A percentile compares a stretch with the other conserved stretches of the same genome.
Evolutionary conservation across 805 yeast genomes (phyloP).

Genomic region (Saccharomycopsis guyanensis): DNA sequence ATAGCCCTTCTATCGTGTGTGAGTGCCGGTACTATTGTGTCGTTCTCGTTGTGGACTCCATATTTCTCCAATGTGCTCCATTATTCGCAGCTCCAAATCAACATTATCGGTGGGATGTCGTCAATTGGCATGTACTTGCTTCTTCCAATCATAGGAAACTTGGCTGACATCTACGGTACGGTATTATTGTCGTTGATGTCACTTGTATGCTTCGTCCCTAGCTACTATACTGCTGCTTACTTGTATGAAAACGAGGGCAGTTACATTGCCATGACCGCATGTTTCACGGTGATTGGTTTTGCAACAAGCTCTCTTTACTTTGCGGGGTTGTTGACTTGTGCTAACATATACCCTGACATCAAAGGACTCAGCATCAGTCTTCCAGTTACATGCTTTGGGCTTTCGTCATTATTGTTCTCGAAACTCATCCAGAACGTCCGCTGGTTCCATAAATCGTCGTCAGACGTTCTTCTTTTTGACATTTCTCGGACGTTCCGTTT

Average conservation of each 20-base stretch:
- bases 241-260: constrained; percentile 27
- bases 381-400: constrained; percentile 84
- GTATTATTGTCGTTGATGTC: constrained; percentile 59
- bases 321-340: constrained; percentile 69
- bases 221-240: constrained; percentile 47
- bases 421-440: constrained; percentile 42
- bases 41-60: constrained; percentile 74
- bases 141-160: constrained; percentile 72
- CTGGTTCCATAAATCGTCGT: constrained; percentile 29
- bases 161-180: constrained; percentile 84
- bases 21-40: constrained; percentile 72
- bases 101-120: constrained; percentile 65
- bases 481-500: constrained; percentile 44
- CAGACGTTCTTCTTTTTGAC: constrained; percentile 30
- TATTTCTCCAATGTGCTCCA: constrained; percentile 52
- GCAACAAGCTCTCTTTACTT: constrained; percentile 71
- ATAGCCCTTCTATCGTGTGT: constrained; percentile 59
- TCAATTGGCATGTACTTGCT: constrained; percentile 80
- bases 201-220: constrained; percentile 54
- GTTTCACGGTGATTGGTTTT: constrained; percentile 56
- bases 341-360: constrained; percentile 69
- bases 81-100: constrained; percentile 60
- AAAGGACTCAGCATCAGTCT: constrained; percentile 79
- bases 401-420: constrained; percentile 70
- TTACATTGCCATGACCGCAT: constrained; percentile 34